phyloP scores from a whole-genome alignment of 106 monocot genomes.

The Dendrobium huoshanense region DNA sequence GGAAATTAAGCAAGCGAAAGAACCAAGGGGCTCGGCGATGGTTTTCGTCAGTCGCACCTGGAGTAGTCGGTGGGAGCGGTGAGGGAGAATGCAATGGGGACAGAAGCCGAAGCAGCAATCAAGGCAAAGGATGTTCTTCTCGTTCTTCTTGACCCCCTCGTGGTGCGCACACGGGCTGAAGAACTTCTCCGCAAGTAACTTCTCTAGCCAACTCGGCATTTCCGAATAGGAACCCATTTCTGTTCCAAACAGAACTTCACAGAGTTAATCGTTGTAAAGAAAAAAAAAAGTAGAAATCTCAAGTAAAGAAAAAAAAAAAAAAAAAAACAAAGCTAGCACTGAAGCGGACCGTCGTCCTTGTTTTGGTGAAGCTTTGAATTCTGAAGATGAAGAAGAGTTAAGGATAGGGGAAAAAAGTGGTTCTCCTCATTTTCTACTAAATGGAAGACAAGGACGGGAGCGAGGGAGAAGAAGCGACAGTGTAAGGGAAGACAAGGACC shows the following conservation, averaged over 20 bases:
- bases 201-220: conserved; percentile 53
- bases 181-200: conserved; percentile 42
- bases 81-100: conserved; percentile 52
- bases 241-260: not conserved
- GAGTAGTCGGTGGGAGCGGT: conserved; percentile 57
- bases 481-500: not conserved
- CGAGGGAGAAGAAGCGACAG: conserved; percentile 3
- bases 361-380: not conserved
- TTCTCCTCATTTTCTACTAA: not conserved
- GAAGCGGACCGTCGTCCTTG: not conserved
- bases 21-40: not conserved
- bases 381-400: not conserved
- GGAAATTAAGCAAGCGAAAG: not conserved
- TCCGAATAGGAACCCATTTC: not conserved
- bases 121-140: conserved; percentile 73
- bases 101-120: conserved; percentile 73
- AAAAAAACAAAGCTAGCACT: too few relatives aligned
- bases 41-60: conserved; percentile 25
- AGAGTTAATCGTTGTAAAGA: not conserved
- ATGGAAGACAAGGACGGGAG: not conserved
- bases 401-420: not conserved
- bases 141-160: conserved; percentile 61
- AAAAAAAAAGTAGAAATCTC: not conserved
- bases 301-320: not conserved
- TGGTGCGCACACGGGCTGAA: conserved; percentile 50